Base-by-base conservation (phyloP, 2,329 filamentous ascomycete genomes). In the Cladosporium sphaerospermum region DNA sequence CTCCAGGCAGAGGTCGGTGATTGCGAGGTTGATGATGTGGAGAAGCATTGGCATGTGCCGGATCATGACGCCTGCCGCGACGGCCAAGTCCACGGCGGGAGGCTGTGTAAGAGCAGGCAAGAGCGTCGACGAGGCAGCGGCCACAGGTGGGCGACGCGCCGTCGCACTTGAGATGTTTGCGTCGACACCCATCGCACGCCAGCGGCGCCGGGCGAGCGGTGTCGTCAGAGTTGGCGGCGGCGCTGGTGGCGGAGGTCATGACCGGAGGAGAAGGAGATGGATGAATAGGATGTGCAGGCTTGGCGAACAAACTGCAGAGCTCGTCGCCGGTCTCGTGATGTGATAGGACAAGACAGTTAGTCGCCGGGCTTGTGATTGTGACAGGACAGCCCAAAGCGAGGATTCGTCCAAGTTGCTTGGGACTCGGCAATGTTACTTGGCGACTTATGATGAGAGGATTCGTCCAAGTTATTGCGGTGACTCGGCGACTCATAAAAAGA, bases 11-110 rank as follows among this genome's bases (percentile, higher is more conserved):
- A 40, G 37, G 37, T 16, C 37, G 18, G 78, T 73, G 60, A 83
- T 32, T 28, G 23, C n/a, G 41, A 39, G 11, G 79, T 39, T n/a
- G n/a, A n/a, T 14, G 33, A 39, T 9, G 45, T 16, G 16, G 16
- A 34, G 18, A 28, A 9, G 76, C 73, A 57, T 64, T 75, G 75
- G 9, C 73, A 71, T 60, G 74, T 79, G 54, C 52, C 57, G 42
- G 61, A 69, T 65, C 13, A 62, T 62, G n/a, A 65, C 66, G 31
- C 42, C 39, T 61, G 19, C 53, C 45, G 11, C 60, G 56, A 11
- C 85, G 84, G 69, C 86, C 88, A 72, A 87, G 88, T 31, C 87
- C 87, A 56, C 87, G 80, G 41, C 86, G 82, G 37, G 86, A 89
- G 42, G 85, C 82, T 45, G 88, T 81, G 66, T 89, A 90, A 63